Evolutionary conservation across 306 rosid species (phyloP).

Genomic region (Inga laurina): DNA sequence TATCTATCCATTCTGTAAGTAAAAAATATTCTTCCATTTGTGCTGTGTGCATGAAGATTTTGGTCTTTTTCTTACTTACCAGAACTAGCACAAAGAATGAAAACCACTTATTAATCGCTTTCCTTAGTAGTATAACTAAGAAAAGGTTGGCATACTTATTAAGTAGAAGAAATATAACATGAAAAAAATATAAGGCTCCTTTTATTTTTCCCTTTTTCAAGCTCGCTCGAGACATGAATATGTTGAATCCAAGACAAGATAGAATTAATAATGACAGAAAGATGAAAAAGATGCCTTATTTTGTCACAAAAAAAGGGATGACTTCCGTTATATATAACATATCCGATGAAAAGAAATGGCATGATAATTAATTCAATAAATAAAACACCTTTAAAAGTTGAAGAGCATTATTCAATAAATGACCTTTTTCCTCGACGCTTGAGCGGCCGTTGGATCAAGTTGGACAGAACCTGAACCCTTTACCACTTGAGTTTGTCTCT

Average conservation of each 20-base stretch:
- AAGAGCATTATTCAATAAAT: background rate
- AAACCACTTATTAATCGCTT: background rate
- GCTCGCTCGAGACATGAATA: background rate
- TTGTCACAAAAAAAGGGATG: background rate
- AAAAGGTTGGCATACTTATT: background rate
- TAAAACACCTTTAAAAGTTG: background rate
- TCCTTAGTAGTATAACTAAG: background rate
- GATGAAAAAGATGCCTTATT: background rate
- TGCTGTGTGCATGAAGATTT: background rate
- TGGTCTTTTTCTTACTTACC: background rate
- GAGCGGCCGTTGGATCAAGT: background rate
- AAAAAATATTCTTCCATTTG: background rate
- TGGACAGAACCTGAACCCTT: conserved; percentile 1
- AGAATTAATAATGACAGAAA: background rate
- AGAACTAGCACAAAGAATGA: background rate
- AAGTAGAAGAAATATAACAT: background rate
- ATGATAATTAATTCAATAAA: background rate
- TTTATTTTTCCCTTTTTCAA: background rate
- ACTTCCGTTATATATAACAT: background rate
- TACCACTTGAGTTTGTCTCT: background rate
- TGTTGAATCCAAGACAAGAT: background rate
- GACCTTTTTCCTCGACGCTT: background rate
- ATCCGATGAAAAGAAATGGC: background rate
- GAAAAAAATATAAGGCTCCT: background rate
- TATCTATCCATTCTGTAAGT: background rate